Percentiles rank a stretch among this genome's conserved stretches.
Conservation (phyloP, 78 protist species). For the Bodo saltans region DNA sequence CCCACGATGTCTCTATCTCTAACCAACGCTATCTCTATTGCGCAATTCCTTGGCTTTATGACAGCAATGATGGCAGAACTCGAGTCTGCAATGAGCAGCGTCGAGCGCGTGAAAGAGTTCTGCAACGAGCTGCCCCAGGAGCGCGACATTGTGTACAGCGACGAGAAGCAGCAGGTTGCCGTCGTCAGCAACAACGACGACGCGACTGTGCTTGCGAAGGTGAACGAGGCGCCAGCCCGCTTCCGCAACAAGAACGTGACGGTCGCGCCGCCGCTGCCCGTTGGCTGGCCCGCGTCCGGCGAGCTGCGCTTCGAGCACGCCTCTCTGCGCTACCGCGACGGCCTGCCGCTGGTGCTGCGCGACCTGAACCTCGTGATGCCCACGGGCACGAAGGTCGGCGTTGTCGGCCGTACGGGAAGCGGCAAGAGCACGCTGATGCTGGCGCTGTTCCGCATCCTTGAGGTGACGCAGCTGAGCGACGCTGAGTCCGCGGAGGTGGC, state of each 20-base stretch:
- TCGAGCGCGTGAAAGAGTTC: constrained; percentile 15
- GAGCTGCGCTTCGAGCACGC: constrained; percentile 24
- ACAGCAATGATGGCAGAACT: not conserved
- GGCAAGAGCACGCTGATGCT: constrained; percentile 47
- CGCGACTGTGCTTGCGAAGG: too few species aligned
- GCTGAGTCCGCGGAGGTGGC: too few species aligned
- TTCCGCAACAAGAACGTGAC: too few species aligned
- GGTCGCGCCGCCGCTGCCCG: not conserved
- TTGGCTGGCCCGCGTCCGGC: constrained; percentile 58
- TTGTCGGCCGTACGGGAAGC: constrained; percentile 83
- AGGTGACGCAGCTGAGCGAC: constrained; percentile 7
- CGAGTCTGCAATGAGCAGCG: constrained; percentile 1
- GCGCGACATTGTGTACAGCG: not conserved
- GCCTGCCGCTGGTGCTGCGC: constrained; percentile 50
- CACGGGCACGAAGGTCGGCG: constrained; percentile 66
- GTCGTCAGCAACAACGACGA: too few species aligned
- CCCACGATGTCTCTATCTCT: constrained; percentile 13
- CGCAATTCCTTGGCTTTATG: not conserved
- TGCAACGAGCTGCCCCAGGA: not conserved
- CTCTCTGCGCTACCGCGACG: constrained; percentile 22
- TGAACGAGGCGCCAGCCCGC: too few species aligned
- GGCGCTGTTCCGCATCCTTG: constrained; percentile 54
- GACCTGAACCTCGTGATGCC: constrained; percentile 25
- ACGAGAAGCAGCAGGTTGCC: not conserved
- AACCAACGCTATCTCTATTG: not conserved